phyloP scores from a whole-genome alignment of 495 filamentous ascomycete species.

The Lophiotrema nucula region DNA sequence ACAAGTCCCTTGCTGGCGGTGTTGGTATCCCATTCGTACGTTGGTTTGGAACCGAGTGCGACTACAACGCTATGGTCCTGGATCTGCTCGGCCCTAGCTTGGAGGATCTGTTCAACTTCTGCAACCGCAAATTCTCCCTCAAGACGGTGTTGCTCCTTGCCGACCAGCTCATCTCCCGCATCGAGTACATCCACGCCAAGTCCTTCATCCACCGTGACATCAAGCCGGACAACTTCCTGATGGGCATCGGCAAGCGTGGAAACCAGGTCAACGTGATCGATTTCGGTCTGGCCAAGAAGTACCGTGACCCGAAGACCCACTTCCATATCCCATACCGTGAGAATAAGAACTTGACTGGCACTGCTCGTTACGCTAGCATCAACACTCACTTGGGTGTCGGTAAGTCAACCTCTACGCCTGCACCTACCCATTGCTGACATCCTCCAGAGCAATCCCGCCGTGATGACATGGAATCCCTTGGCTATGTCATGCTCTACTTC shows the following conservation, averaged over 20 bases:
- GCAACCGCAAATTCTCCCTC: conserved; percentile 99
- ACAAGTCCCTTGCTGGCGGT: conserved; percentile 98
- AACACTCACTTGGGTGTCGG: conserved; percentile 97
- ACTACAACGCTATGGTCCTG: conserved; percentile 99
- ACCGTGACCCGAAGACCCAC: conserved; percentile 99
- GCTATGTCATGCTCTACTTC: conserved; percentile 99
- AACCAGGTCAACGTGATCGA: conserved; percentile 99
- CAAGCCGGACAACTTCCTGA: conserved; percentile 99
- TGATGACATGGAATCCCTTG: conserved; percentile 99
- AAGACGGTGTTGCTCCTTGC: conserved; percentile 99
- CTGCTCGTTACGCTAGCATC: conserved; percentile 97
- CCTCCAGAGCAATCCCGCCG: conserved; percentile 91
- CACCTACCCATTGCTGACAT: conserved; percentile 37
- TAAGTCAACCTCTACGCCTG: conserved; percentile 44
- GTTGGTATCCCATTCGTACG: conserved; percentile 99
- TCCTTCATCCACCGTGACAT: conserved; percentile 99
- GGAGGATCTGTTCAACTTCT: conserved; percentile 99
- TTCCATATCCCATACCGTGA: conserved; percentile 99
- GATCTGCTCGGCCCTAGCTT: conserved; percentile 95
- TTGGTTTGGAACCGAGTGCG: conserved; percentile 99
- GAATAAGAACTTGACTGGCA: conserved; percentile 99
- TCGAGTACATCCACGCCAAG: conserved; percentile 99
- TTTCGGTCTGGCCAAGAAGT: conserved; percentile 99
- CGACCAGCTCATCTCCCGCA: conserved; percentile 98
- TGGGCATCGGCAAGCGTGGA: conserved; percentile 99